These are phyloP conservation scores for Globisporangium cystogenes DNA, from an alignment of 352 stramenopile genomes.

Conservation along the genomic window DNA sequence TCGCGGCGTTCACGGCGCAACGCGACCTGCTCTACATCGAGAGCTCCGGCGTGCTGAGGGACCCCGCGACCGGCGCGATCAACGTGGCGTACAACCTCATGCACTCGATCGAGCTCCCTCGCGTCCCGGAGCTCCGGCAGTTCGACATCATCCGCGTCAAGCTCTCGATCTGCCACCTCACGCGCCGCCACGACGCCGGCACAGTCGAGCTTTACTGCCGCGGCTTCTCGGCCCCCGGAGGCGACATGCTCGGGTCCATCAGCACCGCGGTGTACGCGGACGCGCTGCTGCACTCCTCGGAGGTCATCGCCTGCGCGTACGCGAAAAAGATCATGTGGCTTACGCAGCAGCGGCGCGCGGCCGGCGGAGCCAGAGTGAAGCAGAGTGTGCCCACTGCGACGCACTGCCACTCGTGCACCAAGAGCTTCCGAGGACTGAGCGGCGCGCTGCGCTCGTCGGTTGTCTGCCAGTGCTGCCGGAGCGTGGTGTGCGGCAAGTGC, in stretches of 20 bases:
- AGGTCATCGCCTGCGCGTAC: slow-evolving; percentile 22
- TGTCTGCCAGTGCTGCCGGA: slow-evolving; percentile 11
- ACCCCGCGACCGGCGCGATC: slow-evolving; percentile 2
- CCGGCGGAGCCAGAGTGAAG: slow-evolving; percentile 2
- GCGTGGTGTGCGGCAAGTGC: slow-evolving; percentile 20
- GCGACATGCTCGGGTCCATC: slow-evolving; percentile 17
- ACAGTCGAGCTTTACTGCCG: slow-evolving; percentile 25
- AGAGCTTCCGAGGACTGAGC: slow-evolving; percentile 2
- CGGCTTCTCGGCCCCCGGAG: slow-evolving; percentile 15
- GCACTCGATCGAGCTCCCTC: slow-evolving; percentile 10
- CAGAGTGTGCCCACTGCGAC: slow-evolving; percentile 11
- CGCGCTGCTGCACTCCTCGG: slow-evolving; percentile 7
- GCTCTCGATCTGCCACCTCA: slow-evolving; percentile 25
- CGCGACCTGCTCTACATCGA: slow-evolving; percentile 13
- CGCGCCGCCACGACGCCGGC: slow-evolving; percentile 13
- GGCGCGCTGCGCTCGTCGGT: slow-evolving; percentile 1
- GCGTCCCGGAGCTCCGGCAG: slow-evolving; percentile 10
- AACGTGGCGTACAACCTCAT: slow-evolving; percentile 9
- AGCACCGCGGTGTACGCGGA: slow-evolving; percentile 16
- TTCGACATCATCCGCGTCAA: slow-evolving; percentile 17
- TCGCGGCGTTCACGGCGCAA: background rate
- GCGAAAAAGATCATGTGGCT: slow-evolving; percentile 35
- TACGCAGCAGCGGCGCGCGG: slow-evolving; percentile 12
- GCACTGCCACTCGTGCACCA: slow-evolving; percentile 16
- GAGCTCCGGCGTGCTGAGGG: slow-evolving; percentile 5